Conservation (phyloP, 305 asterid species). For the Plantago coronopus region DNA sequence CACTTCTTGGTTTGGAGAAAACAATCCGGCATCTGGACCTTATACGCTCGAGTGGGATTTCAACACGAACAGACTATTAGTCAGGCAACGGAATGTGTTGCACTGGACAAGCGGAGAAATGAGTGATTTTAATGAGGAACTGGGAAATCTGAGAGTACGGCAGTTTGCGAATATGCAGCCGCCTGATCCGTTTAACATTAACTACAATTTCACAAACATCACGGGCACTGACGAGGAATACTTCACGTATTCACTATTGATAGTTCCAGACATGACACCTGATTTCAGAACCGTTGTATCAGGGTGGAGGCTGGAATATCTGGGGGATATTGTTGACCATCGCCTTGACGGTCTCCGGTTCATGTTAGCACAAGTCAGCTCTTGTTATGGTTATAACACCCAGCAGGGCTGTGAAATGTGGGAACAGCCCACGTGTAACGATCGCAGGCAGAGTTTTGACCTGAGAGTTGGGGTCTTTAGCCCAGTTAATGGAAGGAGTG, state of each 20-base stretch:
- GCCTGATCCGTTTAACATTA: neutral
- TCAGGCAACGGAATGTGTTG: conserved; percentile 18
- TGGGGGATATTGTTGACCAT: conserved; percentile 14
- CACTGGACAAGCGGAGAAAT: conserved; percentile 26
- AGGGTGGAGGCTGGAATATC: conserved; percentile 20
- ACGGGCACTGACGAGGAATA: conserved; percentile 15
- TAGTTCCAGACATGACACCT: conserved; percentile 6
- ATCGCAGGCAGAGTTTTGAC: conserved; percentile 17
- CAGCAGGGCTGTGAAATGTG: conserved; percentile 24
- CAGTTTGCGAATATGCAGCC: neutral
- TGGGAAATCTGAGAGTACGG: conserved; percentile 7
- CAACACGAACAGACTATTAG: conserved; percentile 10
- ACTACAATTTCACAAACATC: conserved; percentile 12
- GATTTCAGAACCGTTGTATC: neutral
- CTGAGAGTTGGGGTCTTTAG: neutral
- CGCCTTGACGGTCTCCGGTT: neutral
- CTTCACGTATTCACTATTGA: conserved; percentile 4
- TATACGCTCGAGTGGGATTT: conserved; percentile 18
- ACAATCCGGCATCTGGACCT: conserved; percentile 29
- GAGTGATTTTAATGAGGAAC: conserved; percentile 5
- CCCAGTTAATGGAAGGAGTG: neutral
- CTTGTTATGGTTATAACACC: conserved; percentile 25
- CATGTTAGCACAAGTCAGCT: neutral
- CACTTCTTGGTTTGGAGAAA: conserved; percentile 29
- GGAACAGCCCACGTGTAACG: conserved; percentile 34